phyloP scores from a whole-genome alignment of 768 basidiomycete genomes.

The Cubamyces lactineus region DNA sequence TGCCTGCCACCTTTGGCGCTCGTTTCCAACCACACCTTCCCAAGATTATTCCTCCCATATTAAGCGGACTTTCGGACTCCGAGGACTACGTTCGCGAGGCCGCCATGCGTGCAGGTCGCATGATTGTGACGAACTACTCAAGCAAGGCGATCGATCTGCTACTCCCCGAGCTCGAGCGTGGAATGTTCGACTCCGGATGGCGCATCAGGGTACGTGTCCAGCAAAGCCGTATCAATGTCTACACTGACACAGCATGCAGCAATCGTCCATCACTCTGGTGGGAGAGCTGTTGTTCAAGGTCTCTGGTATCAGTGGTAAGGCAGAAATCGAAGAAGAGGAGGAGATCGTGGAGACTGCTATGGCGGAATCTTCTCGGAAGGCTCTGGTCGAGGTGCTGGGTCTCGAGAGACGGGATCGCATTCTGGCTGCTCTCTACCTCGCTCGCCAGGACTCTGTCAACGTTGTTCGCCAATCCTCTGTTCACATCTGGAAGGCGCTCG shows the following conservation, averaged over 20 bases:
- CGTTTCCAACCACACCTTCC: constrained; percentile 96
- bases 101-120: constrained; percentile 97
- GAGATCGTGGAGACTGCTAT: constrained; percentile 65
- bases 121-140: constrained; percentile 96
- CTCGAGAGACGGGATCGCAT: constrained; percentile 88
- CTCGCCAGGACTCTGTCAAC: constrained; percentile 90
- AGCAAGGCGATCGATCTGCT: constrained; percentile 90
- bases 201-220: constrained; percentile 76
- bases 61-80: constrained; percentile 86
- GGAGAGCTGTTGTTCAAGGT: constrained; percentile 97
- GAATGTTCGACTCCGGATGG: constrained; percentile 96
- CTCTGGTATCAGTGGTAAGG: constrained; percentile 92
- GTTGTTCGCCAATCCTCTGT: constrained; percentile 89
- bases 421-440: constrained; percentile 86
- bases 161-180: constrained; percentile 89
- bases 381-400: constrained; percentile 87
- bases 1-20: constrained; percentile 94
- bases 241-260: constrained; percentile 46
- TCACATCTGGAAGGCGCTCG: constrained; percentile 98
- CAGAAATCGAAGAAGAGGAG: constrained; percentile 79
- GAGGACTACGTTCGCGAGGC: constrained; percentile 97
- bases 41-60: constrained; percentile 91
- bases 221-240: constrained; percentile 21
- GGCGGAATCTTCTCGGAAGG: constrained; percentile 82
- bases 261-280: constrained; percentile 94